Evolutionary conservation across 352 stramenopile species (phyloP), one percentile per base, ranked within the genome.

Genomic region (Pythium brachiatum): DNA sequence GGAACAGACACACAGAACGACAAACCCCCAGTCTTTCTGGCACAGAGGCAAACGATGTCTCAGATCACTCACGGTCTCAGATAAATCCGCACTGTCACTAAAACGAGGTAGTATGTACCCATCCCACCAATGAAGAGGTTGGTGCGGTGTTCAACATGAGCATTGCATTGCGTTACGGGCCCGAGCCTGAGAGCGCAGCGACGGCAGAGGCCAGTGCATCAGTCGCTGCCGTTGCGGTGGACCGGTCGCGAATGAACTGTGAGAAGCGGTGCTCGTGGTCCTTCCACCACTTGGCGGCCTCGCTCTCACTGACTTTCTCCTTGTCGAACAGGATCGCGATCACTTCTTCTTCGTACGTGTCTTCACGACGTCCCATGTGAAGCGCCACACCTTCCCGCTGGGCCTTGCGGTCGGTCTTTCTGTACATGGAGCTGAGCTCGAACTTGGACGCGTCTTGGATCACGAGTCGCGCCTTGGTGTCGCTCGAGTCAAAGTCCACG

Each of bases 241-340:
- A 46, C n/a, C 57, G 51, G 27, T 62, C 57, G 57, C 57, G 57
- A 5, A 62, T 70, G 43, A 53, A 70, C 21, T 62, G 57, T 0
- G 57, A 26, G 61, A 94, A 94, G 18, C 83, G 83, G 57, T 86
- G 72, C 47, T 88, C 76, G 54, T 94, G 83, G 43, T 87, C 74
- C 13, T 43, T 55, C 85, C 85, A 94, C 85, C 85, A 94, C 12
- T 68, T 67, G 47, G 76, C 68, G n/a, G 85, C 85, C 15, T 94
- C 81, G 25, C 70, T 67, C 43, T 92, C 80, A 23, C 77, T 88
- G 46, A 94, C 75, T 50, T 94, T 94, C 48, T 94, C 83, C 69
- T 83, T 89, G 72, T 94, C 85, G 41, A 94, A 94, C 18, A 92
- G 75, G 38, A 94, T 74, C 23, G 81, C 83, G 54, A 92, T 90